These are phyloP conservation scores for Lipomyces orientalis DNA, from an alignment of 805 yeast species.

Conservation along the genomic window DNA sequence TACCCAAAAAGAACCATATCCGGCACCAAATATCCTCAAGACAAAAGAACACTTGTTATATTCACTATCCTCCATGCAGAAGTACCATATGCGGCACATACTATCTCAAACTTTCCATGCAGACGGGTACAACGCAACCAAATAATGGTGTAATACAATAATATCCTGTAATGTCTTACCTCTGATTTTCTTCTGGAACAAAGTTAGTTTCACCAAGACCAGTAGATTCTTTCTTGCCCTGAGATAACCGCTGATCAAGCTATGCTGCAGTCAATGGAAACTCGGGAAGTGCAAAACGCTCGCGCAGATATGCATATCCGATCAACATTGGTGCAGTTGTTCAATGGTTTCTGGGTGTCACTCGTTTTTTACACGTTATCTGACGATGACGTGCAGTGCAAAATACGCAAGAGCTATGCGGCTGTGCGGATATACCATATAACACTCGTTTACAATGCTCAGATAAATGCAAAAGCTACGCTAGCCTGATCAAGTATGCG, in stretches of 20 bases:
- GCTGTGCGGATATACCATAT: not conserved
- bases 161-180: conserved; percentile 47
- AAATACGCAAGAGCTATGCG: not conserved
- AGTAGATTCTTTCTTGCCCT: conserved; percentile 28
- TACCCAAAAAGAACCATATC: not conserved
- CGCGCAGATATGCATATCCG: not conserved
- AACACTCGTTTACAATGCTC: not conserved
- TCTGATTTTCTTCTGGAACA: conserved; percentile 32
- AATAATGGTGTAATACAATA: not conserved
- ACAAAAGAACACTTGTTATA: not conserved
- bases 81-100: not conserved
- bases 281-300: not conserved
- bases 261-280: too few relatives aligned
- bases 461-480: not conserved
- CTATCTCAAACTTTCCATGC: not conserved
- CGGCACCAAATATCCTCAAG: not conserved
- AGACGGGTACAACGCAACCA: not conserved
- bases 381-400: not conserved
- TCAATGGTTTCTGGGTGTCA: not conserved
- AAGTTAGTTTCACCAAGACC: conserved; percentile 33
- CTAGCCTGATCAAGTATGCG: not conserved
- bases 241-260: conserved; percentile 42
- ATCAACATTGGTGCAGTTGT: not conserved
- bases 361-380: not conserved
- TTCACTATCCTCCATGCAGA: not conserved